These are phyloP conservation scores for Zygoascus sp. DNA, from an alignment of 1,139 yeast genomes.

Conservation along the genomic window DNA sequence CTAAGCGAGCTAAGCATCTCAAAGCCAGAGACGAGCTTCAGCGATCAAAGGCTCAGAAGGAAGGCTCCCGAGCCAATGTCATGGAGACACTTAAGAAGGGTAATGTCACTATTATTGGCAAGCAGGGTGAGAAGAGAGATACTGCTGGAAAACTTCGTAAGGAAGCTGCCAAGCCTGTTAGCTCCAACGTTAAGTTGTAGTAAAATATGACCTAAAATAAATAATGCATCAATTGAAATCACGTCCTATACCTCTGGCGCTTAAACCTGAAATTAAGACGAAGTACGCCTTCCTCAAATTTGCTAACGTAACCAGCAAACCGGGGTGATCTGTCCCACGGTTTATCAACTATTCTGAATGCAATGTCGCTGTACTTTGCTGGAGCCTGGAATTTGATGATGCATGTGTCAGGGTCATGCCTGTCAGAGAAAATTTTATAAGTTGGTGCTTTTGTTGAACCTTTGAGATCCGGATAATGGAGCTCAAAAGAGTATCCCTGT, in stretches of 20 bases:
- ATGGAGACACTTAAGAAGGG: conserved; percentile 69
- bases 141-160: conserved; percentile 62
- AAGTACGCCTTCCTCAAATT: conserved; percentile 37
- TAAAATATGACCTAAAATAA: too few species aligned
- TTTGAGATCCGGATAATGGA: conserved; percentile 35
- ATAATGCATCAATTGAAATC: conserved; percentile 11
- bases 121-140: conserved; percentile 72
- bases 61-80: conserved; percentile 57
- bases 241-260: conserved; percentile 30
- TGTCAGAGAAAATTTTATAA: conserved; percentile 28
- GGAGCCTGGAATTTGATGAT: conserved; percentile 35
- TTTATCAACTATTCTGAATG: conserved; percentile 35
- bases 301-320: conserved; percentile 31
- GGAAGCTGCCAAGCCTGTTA: conserved; percentile 28
- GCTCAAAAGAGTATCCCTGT: conserved; percentile 39
- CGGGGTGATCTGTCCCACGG: conserved; percentile 37
- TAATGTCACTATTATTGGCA: conserved; percentile 75
- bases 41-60: conserved; percentile 39
- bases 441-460: conserved; percentile 31
- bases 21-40: conserved; percentile 39
- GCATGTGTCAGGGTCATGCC: conserved; percentile 24
- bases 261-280: conserved; percentile 37
- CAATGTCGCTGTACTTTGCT: conserved; percentile 35
- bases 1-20: conserved; percentile 62
- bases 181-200: conserved; percentile 29